Evolutionary conservation across 352 stramenopile species (phyloP).

Genomic region (Pythium brachiatum): DNA sequence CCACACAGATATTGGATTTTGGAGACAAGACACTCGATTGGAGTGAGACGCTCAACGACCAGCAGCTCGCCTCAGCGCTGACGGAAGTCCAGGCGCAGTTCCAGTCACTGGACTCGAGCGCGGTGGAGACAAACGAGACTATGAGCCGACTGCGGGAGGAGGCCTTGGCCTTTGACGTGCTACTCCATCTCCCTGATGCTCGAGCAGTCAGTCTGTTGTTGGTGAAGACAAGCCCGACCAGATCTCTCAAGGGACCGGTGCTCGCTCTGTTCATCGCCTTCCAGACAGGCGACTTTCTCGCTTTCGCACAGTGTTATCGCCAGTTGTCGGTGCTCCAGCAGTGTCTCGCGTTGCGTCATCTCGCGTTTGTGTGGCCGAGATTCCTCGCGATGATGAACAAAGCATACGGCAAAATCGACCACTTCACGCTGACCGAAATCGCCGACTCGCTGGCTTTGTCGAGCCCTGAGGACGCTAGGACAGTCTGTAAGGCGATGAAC

Average conservation of each 20-base stretch:
- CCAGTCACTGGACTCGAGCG: neutral
- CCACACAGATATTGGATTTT: slow-evolving; percentile 32
- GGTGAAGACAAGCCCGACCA: slow-evolving; percentile 25
- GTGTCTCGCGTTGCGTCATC: slow-evolving; percentile 37
- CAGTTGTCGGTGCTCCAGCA: slow-evolving; percentile 42
- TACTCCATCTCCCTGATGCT: slow-evolving; percentile 56
- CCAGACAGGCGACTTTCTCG: slow-evolving; percentile 42
- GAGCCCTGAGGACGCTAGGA: slow-evolving; percentile 18
- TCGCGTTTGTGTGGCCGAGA: slow-evolving; percentile 34
- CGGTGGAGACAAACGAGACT: neutral
- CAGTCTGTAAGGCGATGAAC: slow-evolving; percentile 44
- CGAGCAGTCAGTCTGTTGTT: slow-evolving; percentile 42
- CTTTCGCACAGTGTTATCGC: slow-evolving; percentile 30
- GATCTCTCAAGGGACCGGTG: slow-evolving; percentile 5
- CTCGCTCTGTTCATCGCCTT: slow-evolving; percentile 51
- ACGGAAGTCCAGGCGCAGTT: slow-evolving; percentile 50
- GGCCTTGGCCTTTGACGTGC: slow-evolving; percentile 52
- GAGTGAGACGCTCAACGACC: slow-evolving; percentile 70
- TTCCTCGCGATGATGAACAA: slow-evolving; percentile 58
- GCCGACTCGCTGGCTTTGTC: slow-evolving; percentile 31
- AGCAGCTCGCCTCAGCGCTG: slow-evolving; percentile 64
- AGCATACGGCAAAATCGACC: slow-evolving; percentile 55
- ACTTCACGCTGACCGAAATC: slow-evolving; percentile 43
- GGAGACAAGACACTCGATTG: slow-evolving; percentile 35
- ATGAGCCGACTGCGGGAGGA: slow-evolving; percentile 27